These are phyloP conservation scores for Fistulinella cinereoalba DNA, from an alignment of 1,284 basidiomycete genomes.

Conservation along the genomic window DNA sequence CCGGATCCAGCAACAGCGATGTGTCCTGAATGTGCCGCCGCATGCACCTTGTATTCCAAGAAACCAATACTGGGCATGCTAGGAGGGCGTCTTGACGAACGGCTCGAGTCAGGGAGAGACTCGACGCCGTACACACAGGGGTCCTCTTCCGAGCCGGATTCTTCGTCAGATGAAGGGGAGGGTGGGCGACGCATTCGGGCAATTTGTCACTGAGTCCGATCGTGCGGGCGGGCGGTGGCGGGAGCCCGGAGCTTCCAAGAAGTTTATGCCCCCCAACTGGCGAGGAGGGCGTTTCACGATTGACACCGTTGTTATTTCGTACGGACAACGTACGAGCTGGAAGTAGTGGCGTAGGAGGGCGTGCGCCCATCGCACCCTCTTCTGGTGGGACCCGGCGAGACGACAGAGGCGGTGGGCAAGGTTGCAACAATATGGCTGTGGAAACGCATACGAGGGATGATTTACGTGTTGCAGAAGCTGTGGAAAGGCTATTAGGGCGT, in stretches of 20 bases:
- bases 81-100: too few relatives aligned
- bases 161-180: too few relatives aligned
- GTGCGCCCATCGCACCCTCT: too few relatives aligned
- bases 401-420: background rate
- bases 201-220: conserved; percentile 68
- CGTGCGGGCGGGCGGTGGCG: conserved; percentile 69
- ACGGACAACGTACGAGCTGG: too few relatives aligned
- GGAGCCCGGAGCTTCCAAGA: conserved; percentile 46
- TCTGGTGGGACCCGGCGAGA: too few relatives aligned
- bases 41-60: conserved; percentile 49
- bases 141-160: too few relatives aligned
- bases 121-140: too few relatives aligned
- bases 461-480: background rate
- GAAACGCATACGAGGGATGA: background rate
- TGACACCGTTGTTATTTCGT: background rate
- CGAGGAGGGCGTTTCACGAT: conserved; percentile 14
- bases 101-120: too few relatives aligned
- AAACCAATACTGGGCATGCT: conserved; percentile 44
- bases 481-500: conserved; percentile 6
- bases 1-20: conserved; percentile 61
- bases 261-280: conserved; percentile 42
- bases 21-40: conserved; percentile 55
- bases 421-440: conserved; percentile 6
- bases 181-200: conserved; percentile 54
- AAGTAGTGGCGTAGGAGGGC: too few relatives aligned